These are phyloP conservation scores for Fusarium drepaniforme DNA, from an alignment of 2,329 filamentous ascomycete genomes.

Conservation along the genomic window DNA sequence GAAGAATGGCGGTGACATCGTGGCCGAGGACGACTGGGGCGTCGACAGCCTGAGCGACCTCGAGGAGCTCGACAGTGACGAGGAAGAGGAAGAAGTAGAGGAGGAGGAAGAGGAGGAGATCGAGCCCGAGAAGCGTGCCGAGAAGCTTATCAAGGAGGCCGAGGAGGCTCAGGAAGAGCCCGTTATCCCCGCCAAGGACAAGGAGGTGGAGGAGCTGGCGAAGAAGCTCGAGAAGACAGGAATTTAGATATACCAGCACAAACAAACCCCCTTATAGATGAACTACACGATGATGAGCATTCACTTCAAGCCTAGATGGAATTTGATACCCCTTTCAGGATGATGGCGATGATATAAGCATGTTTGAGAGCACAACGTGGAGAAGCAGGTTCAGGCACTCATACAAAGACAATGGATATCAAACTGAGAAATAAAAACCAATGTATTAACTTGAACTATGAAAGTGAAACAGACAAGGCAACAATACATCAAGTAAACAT, in stretches of 20 bases:
- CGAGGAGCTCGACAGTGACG: constrained; percentile 80
- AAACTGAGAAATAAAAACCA: background rate
- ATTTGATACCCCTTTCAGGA: constrained; percentile 48
- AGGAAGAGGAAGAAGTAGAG: constrained; percentile 69
- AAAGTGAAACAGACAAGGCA: background rate
- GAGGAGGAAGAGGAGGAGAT: constrained; percentile 71
- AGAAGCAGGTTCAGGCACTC: background rate
- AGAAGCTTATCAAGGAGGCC: constrained; percentile 77
- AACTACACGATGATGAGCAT: constrained; percentile 43
- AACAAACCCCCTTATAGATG: constrained; percentile 37
- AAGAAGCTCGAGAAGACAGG: constrained; percentile 79
- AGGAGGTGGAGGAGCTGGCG: constrained; percentile 85
- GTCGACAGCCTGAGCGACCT: constrained; percentile 89
- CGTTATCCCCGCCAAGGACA: constrained; percentile 76
- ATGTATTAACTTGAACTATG: background rate
- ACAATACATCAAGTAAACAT: background rate
- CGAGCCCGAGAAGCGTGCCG: constrained; percentile 72
- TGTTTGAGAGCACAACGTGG: background rate
- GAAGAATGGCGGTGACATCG: constrained; percentile 71
- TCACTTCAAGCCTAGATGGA: constrained; percentile 41
- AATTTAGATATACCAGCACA: constrained; percentile 54
- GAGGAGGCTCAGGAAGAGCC: constrained; percentile 81
- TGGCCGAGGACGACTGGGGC: constrained; percentile 86
- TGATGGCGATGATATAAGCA: constrained; percentile 10
- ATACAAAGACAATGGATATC: background rate